Conservation (phyloP, 2,329 filamentous ascomycete species). For the Aspergillus glaucus region DNA sequence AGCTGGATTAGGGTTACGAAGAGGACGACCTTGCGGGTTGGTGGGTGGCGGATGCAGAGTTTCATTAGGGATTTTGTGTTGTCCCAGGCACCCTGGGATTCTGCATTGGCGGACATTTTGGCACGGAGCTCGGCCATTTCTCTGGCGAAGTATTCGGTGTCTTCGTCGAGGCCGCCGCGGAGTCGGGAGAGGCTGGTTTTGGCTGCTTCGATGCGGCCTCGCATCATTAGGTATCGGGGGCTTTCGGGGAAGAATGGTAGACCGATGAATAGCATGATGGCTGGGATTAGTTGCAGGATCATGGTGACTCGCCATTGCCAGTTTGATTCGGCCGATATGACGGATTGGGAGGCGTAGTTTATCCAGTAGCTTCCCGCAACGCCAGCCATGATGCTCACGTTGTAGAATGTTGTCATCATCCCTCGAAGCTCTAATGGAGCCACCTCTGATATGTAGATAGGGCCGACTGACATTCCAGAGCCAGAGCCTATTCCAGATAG, state of each 20-base stretch:
- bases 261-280: constrained; percentile 14
- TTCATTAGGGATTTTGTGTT: constrained; percentile 5
- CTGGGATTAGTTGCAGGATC: constrained; percentile 14
- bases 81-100: constrained; percentile 1
- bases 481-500: constrained; percentile 14
- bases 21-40: constrained; percentile 20
- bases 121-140: constrained; percentile 11
- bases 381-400: constrained; percentile 16
- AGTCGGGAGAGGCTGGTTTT: constrained; percentile 12
- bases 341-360: constrained; percentile 12
- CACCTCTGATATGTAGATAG: constrained; percentile 82
- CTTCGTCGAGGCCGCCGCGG: constrained; percentile 11
- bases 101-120: constrained; percentile 6
- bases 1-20: constrained; percentile 22
- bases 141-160: constrained; percentile 8
- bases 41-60: constrained; percentile 3
- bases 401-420: constrained; percentile 18
- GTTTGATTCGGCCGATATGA: constrained; percentile 7
- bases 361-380: constrained; percentile 18
- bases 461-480: constrained; percentile 44
- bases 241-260: constrained; percentile 21
- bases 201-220: constrained; percentile 17
- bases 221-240: constrained; percentile 21
- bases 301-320: constrained; percentile 16
- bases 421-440: constrained; percentile 65